These are phyloP conservation scores for Meyerozyma athensensis DNA, from an alignment of 1,139 yeast species.

Conservation along the genomic window DNA sequence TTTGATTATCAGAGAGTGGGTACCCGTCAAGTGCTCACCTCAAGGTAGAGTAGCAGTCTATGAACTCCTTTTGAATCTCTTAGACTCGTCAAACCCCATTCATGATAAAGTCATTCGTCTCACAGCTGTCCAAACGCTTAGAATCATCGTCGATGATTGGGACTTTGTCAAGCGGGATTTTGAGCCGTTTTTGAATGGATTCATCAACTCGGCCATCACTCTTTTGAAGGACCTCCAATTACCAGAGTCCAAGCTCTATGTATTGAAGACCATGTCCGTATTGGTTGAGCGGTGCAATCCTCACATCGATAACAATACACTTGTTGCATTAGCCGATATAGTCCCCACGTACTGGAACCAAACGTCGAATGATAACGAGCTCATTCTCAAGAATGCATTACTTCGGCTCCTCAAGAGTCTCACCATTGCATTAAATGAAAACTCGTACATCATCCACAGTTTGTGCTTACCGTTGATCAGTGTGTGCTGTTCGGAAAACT, in stretches of 20 bases:
- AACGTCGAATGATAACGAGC: slow-evolving; percentile 49
- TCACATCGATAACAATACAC: slow-evolving; percentile 45
- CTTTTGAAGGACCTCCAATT: slow-evolving; percentile 45
- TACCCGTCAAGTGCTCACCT: slow-evolving; percentile 57
- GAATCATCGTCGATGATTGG: slow-evolving; percentile 77
- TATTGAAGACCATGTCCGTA: slow-evolving; percentile 62
- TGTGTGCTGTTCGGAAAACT: slow-evolving; percentile 55
- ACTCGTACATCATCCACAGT: slow-evolving; percentile 55
- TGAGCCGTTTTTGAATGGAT: slow-evolving; percentile 55
- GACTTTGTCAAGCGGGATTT: slow-evolving; percentile 69
- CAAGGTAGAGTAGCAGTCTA: slow-evolving; percentile 60
- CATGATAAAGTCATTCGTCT: slow-evolving; percentile 74
- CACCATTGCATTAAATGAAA: slow-evolving; percentile 57
- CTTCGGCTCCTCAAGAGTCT: slow-evolving; percentile 65
- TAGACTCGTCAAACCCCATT: slow-evolving; percentile 37
- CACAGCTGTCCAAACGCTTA: slow-evolving; percentile 69
- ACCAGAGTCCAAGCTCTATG: slow-evolving; percentile 71
- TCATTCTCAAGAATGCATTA: slow-evolving; percentile 68
- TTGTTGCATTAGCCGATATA: slow-evolving; percentile 50
- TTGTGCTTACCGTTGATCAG: slow-evolving; percentile 65
- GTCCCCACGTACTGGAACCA: slow-evolving; percentile 76
- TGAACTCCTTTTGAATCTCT: slow-evolving; percentile 43
- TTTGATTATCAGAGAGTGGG: slow-evolving; percentile 77
- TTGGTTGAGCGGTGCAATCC: slow-evolving; percentile 66
- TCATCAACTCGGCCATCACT: slow-evolving; percentile 45